Evolutionary conservation across 306 rosid species (phyloP).

Genomic region (Chamaecrista fasciculata): DNA sequence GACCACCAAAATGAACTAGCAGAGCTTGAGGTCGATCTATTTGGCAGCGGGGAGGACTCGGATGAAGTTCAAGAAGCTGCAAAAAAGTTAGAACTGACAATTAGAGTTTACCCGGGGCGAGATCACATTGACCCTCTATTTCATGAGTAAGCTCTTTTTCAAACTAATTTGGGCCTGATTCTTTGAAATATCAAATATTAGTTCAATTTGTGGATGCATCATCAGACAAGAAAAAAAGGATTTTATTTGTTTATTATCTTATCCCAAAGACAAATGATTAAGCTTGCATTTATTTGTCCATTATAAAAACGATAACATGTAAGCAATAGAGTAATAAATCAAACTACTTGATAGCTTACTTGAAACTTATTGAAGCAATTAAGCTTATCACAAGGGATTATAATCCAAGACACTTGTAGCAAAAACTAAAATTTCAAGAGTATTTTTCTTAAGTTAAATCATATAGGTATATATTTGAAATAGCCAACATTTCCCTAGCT

Average conservation of each 20-base stretch:
- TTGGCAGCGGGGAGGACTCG: slow-evolving; percentile 92
- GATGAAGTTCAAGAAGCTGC: slow-evolving; percentile 67
- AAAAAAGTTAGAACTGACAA: slow-evolving; percentile 52
- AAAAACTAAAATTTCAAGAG: background rate
- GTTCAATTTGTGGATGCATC: background rate
- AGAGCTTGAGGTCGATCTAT: slow-evolving; percentile 78
- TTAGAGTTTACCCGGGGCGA: slow-evolving; percentile 71
- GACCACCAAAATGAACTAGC: slow-evolving; percentile 63
- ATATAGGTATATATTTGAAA: background rate
- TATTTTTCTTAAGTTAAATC: background rate
- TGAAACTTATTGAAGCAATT: background rate
- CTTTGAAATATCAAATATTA: background rate
- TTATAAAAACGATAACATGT: background rate
- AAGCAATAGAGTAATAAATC: background rate
- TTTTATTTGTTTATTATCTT: slow-evolving; percentile 12
- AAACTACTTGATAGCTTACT: background rate
- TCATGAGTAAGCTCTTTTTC: slow-evolving; percentile 70
- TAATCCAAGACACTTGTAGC: background rate
- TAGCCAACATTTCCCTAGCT: slow-evolving; percentile 13
- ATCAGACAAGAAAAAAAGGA: slow-evolving; percentile 12
- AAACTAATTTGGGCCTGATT: background rate
- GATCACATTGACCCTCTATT: slow-evolving; percentile 84
- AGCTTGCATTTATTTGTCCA: background rate
- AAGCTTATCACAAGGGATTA: background rate
- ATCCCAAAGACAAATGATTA: background rate